Evolutionary conservation across 2,329 filamentous ascomycete species (phyloP).

Genomic region (Talaromyces sp.): DNA sequence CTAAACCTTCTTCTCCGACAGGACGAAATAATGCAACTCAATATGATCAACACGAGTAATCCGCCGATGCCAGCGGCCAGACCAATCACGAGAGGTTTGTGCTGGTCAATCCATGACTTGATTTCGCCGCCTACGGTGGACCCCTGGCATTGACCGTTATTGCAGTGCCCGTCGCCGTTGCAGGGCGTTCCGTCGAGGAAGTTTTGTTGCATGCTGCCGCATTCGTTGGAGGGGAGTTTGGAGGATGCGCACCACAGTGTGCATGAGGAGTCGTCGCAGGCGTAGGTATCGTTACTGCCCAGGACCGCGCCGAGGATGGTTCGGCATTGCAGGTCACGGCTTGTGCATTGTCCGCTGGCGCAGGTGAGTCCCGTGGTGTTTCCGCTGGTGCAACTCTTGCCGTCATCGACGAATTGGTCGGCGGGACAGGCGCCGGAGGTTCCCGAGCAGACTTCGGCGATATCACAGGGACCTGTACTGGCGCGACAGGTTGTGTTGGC

Average conservation of each 20-base stretch:
- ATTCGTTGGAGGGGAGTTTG: slow-evolving; percentile 63
- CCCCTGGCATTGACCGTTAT: slow-evolving; percentile 74
- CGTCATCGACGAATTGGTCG: slow-evolving; percentile 70
- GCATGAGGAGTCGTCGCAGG: slow-evolving; percentile 74
- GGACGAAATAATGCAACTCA: slow-evolving; percentile 64
- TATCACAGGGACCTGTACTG: slow-evolving; percentile 79
- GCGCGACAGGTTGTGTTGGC: slow-evolving; percentile 74
- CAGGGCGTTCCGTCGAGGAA: slow-evolving; percentile 91
- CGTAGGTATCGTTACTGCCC: slow-evolving; percentile 71
- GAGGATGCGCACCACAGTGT: slow-evolving; percentile 73
- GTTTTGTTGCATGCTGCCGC: slow-evolving; percentile 79
- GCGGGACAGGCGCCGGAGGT: slow-evolving; percentile 68
- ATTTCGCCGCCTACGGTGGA: slow-evolving; percentile 69
- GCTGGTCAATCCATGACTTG: slow-evolving; percentile 69
- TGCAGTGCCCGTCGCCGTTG: slow-evolving; percentile 73
- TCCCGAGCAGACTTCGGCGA: slow-evolving; percentile 78
- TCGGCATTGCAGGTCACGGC: slow-evolving; percentile 83
- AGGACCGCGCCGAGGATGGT: slow-evolving; percentile 75
- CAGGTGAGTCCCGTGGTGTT: slow-evolving; percentile 63
- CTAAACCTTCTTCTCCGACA: slow-evolving; percentile 44
- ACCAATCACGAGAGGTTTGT: slow-evolving; percentile 81
- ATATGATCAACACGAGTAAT: slow-evolving; percentile 66
- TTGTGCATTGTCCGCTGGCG: slow-evolving; percentile 92
- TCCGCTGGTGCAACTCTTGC: slow-evolving; percentile 62
- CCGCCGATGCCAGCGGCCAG: slow-evolving; percentile 69